Evolutionary conservation across 1,284 basidiomycete species (phyloP), one percentile per base, ranked within the genome.

Genomic region (Phellinidium pouzarii): DNA sequence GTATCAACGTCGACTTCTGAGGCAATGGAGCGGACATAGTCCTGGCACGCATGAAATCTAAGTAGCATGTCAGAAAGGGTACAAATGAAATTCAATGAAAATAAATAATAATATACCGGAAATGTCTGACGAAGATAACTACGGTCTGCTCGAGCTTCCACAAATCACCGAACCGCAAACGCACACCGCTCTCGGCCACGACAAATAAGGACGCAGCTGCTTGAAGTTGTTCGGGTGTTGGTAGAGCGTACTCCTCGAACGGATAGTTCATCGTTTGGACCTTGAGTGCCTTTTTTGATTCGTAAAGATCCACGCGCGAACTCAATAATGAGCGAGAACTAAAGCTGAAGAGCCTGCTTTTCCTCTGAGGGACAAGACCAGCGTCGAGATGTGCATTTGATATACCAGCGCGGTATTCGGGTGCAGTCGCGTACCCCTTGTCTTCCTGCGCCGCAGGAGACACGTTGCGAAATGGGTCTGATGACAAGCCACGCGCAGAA

Each of bases 41-140:
- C 88, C 63, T 91, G 88, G 65, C 88, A 91, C 27, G 82, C 69
- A 2, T 86, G 82, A 61, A 89, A 93, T 73, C 78, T 79, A 50
- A 26, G 49, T 27, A 22, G 38, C 59, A 26, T 47, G 27, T 22
- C 36, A 55, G 47, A 55, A 52, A 27, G 11, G 37, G 38, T 19
- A 54, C 14, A 8, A 29, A 25, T 14, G 14, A 8, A 29, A 25
- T 14, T 34, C 6, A 11, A 36, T 37, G 17, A 55, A 48, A 36
- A 29, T 51, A 29, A 14, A 38, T 29, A 44, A 14, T 8, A 5
- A 65, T 66, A 50, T 52, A 73, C 82, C 82, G 84, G 64, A 89
- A 87, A 65, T 88, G 84, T 38, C 87, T 73, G 58, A 88, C 78
- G 68, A 89, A 88, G 44, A 85, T 65, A 48, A 93, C 82, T 53